A percentile compares a stretch with the other conserved stretches of the same genome.
phyloP scores from a whole-genome alignment of 352 stramenopile genomes.

The Pythium phragmitis region DNA sequence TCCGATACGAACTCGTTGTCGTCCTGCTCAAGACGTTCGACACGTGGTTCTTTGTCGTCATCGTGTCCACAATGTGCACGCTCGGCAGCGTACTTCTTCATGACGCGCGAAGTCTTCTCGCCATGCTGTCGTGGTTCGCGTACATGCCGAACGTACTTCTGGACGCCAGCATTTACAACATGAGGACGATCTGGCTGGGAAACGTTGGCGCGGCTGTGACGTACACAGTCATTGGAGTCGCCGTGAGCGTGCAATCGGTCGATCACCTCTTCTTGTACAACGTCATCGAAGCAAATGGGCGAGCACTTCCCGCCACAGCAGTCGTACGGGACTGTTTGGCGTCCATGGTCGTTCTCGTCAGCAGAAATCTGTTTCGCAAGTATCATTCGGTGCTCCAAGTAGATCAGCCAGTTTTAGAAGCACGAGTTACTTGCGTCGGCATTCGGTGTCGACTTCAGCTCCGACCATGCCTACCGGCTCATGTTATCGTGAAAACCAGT shows the following conservation, averaged over 20 bases:
- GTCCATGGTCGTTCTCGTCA: slow-evolving; percentile 9
- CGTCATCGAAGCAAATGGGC: slow-evolving; percentile 7
- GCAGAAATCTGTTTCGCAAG: slow-evolving; percentile 13
- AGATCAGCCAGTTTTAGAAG: not conserved
- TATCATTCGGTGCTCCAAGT: not conserved
- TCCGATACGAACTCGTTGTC: slow-evolving; percentile 41
- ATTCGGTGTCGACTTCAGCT: slow-evolving; percentile 22
- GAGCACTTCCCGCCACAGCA: slow-evolving; percentile 2
- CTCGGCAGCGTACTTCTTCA: not conserved
- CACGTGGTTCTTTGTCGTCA: slow-evolving; percentile 40
- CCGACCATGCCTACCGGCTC: too few species aligned
- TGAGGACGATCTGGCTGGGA: slow-evolving; percentile 9
- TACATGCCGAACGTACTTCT: slow-evolving; percentile 14
- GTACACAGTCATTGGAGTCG: not conserved
- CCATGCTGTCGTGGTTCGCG: not conserved
- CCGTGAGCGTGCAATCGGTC: not conserved
- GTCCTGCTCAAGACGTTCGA: slow-evolving; percentile 38
- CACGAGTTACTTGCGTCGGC: slow-evolving; percentile 8
- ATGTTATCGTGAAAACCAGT: not conserved
- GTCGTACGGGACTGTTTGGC: slow-evolving; percentile 12
- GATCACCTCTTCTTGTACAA: slow-evolving; percentile 9
- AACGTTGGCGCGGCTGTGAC: not conserved
- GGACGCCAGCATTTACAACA: slow-evolving; percentile 11
- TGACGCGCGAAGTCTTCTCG: not conserved
- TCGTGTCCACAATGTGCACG: slow-evolving; percentile 2